phyloP scores from a whole-genome alignment of 768 basidiomycete genomes.

The Hemileccinum impolitum region DNA sequence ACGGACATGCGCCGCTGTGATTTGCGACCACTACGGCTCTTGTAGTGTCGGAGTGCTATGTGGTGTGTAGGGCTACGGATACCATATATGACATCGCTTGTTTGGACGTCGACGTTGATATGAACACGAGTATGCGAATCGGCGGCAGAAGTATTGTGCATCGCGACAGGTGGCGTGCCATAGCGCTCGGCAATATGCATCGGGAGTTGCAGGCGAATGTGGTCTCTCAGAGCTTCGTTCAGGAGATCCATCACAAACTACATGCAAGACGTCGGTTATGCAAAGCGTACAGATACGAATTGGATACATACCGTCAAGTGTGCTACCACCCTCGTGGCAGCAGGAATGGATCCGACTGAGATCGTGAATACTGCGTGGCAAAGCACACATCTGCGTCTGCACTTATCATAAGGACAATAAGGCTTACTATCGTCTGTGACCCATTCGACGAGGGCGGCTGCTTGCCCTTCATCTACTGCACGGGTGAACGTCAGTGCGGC shows the following conservation, averaged over 20 bases:
- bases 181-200: slow-evolving; percentile 50
- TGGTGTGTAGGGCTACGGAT: slow-evolving; percentile 45
- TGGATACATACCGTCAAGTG: slow-evolving; percentile 39
- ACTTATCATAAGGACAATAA: background rate
- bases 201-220: slow-evolving; percentile 55
- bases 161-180: slow-evolving; percentile 41
- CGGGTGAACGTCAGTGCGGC: slow-evolving; percentile 40
- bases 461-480: slow-evolving; percentile 39
- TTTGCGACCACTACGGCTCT: slow-evolving; percentile 30
- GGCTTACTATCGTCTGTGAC: slow-evolving; percentile 51
- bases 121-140: slow-evolving; percentile 34
- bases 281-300: background rate
- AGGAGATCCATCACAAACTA: slow-evolving; percentile 54
- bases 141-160: slow-evolving; percentile 31
- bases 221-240: slow-evolving; percentile 45
- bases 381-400: background rate
- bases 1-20: slow-evolving; percentile 42
- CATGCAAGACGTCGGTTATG: background rate
- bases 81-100: slow-evolving; percentile 39
- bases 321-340: slow-evolving; percentile 37
- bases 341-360: slow-evolving; percentile 52
- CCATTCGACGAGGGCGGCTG: slow-evolving; percentile 45
- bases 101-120: slow-evolving; percentile 47
- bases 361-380: slow-evolving; percentile 48
- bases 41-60: slow-evolving; percentile 34